Base-by-base conservation (phyloP, 371 early-diverging fungal species). In the Mucor lusitanicus region DNA sequence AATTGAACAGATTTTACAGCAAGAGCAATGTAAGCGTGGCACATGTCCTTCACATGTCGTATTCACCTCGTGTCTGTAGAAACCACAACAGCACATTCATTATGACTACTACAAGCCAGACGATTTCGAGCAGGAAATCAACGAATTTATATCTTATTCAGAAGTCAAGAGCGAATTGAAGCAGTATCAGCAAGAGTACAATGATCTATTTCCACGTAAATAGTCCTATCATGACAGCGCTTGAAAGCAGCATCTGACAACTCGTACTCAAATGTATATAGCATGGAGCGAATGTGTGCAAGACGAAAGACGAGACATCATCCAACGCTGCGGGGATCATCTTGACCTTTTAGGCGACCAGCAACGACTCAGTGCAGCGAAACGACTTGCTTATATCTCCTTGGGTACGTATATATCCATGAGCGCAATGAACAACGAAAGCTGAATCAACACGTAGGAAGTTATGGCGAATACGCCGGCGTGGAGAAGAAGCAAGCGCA, bases 131-230 rank as follows among this genome's bases (percentile, higher is more conserved):
- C 81, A 72, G 6, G 90, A 91, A 70, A 77, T 91, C 56, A 85
- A 91, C 75, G 92, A 92, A 61, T 91, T 92, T 53, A 89, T 83
- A 70, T 77, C 84, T 48, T 90, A 88, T 68, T 75, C 81, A 17
- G 91, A 92, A 68, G 76, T 84, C 15, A 63, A 63, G 33, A 21
- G 6, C 17, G 63, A 67, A 3, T 7, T 69, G 6, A 15, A 30
- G 5, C 46, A 50, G 42, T 67, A 71, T 71, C 62, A 75, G 59
- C 23, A 64, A 50, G 79, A 74, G 64, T 73, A 69, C 12, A 42
- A 65, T 15, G 37, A 35, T 0, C 44, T 8, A 1, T 68, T 56
- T 53, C 6, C 61, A 50, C 63, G 69, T 58, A 70, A 48, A 39
- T 15, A 6, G 15, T 3, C 12, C 27, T 53, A 15, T 27, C 25